Percentiles rank a stretch among this genome's conserved stretches.
These are phyloP conservation scores for Vitis labrusca DNA, from an alignment of 164 flowering plant genomes.

Conservation along the genomic window DNA sequence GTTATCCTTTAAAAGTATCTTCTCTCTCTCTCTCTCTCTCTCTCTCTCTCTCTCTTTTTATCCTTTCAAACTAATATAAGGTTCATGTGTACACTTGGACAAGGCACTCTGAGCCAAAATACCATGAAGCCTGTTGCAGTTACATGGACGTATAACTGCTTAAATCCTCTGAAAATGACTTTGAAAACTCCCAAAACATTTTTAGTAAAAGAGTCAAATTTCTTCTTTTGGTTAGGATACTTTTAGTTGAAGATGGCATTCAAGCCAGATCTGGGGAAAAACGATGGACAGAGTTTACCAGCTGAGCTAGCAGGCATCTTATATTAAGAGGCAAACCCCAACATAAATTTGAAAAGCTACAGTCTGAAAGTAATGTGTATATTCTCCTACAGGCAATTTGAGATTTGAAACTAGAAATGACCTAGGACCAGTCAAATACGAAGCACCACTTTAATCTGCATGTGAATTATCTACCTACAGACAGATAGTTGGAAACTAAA, in stretches of 20 bases:
- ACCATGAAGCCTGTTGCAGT: neutral
- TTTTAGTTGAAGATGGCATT: too few species aligned
- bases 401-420: too few species aligned
- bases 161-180: neutral
- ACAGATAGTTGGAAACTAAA: neutral
- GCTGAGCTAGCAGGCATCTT: neutral
- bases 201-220: neutral
- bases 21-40: too few species aligned
- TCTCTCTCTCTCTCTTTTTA: too few species aligned
- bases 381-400: neutral
- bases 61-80: too few species aligned
- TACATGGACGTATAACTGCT: neutral
- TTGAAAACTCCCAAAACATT: too few species aligned
- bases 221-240: too few species aligned
- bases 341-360: neutral
- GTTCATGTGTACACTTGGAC: neutral
- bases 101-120: neutral
- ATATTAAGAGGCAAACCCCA: neutral
- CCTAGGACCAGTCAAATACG: neutral
- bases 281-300: neutral
- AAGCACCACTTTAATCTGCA: neutral
- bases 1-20: neutral
- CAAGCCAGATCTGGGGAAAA: neutral
- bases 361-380: too few species aligned
- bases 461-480: neutral